Evolutionary conservation across 1,139 yeast species (phyloP), one percentile per base, ranked within the genome.

Genomic region (Yamadazyma buinensis): DNA sequence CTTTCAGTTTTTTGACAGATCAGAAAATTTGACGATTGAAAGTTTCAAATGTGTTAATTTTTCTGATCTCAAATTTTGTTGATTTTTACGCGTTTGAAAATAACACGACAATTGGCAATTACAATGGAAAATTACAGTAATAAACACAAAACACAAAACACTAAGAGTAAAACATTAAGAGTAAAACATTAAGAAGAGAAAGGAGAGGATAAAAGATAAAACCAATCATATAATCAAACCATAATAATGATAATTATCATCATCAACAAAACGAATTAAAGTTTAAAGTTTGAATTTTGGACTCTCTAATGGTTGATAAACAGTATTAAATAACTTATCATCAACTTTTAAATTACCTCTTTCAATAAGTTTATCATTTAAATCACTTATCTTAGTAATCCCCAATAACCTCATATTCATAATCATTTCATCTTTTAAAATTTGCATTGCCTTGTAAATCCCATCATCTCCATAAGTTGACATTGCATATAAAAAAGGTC

Each of bases 351-450:
- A 47, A 10, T 32, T 32, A 26, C 39, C 40, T 29, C 57, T 44
- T 40, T 68, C 73, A 22, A 70, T 51, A 40, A 49, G 65, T 15
- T 43, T 38, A 11, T 79, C 80, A 44, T 75, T 67, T 42, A 90
- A 67, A 28, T 87, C 82, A 30, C 70, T 74, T 15, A 90, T 62
- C 18, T 67, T 68, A 15, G 76, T 78, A 23, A 76, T 95, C 28
- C 97, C 97, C 33, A 90, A 62, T 33, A 88, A 67, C 45, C 95
- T 72, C 97, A 90, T 86, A 57, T 83, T 79, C 92, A 87, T 84
- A 43, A 75, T 78, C 55, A 90, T 58, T 55, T 90, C 97, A 41
- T 82, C 88, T 52, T 80, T 83, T 47, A 90, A 66, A 32, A 87
- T 63, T 49, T 83, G 88, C 44, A 84, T 80, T 7, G 95, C 92